phyloP scores from a whole-genome alignment of 2,329 filamentous ascomycete species.

The Neonectria hederae region DNA sequence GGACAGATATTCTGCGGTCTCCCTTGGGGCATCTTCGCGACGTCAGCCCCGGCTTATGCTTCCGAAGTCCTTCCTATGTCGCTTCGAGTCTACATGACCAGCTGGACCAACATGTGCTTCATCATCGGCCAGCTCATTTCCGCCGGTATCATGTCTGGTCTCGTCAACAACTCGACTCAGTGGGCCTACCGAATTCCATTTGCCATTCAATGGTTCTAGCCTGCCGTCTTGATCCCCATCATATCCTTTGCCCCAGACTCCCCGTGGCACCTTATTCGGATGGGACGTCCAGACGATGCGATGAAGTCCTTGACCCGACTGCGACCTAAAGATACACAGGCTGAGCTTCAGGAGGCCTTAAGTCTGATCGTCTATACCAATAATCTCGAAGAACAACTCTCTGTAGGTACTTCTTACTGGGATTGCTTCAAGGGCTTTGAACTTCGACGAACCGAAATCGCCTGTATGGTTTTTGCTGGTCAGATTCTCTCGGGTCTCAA shows the following conservation, averaged over 20 bases:
- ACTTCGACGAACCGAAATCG: conserved; percentile 51
- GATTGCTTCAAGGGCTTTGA: conserved; percentile 57
- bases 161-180: conserved; percentile 45
- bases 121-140: conserved; percentile 57
- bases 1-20: conserved; percentile 58
- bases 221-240: conserved; percentile 51
- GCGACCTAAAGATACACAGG: conserved; percentile 39
- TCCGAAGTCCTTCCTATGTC: conserved; percentile 52
- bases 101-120: conserved; percentile 58
- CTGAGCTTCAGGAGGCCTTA: conserved; percentile 48
- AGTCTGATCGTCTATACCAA: conserved; percentile 56
- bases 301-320: conserved; percentile 47
- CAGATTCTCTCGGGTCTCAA: conserved; percentile 49
- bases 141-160: conserved; percentile 42
- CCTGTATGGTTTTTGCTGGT: conserved; percentile 48
- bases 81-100: conserved; percentile 55
- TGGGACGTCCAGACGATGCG: conserved; percentile 47
- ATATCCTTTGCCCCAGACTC: conserved; percentile 58
- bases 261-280: conserved; percentile 55
- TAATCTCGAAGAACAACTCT: conserved; percentile 49
- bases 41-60: conserved; percentile 57
- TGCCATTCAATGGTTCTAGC: conserved; percentile 60
- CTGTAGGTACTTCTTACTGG: conserved; percentile 50
- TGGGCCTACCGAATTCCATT: conserved; percentile 60
- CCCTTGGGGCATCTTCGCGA: conserved; percentile 57